Evolutionary conservation across 2,329 filamentous ascomycete genomes (phyloP), one percentile per base, ranked within the genome.

Genomic region (Nemania diffusa): DNA sequence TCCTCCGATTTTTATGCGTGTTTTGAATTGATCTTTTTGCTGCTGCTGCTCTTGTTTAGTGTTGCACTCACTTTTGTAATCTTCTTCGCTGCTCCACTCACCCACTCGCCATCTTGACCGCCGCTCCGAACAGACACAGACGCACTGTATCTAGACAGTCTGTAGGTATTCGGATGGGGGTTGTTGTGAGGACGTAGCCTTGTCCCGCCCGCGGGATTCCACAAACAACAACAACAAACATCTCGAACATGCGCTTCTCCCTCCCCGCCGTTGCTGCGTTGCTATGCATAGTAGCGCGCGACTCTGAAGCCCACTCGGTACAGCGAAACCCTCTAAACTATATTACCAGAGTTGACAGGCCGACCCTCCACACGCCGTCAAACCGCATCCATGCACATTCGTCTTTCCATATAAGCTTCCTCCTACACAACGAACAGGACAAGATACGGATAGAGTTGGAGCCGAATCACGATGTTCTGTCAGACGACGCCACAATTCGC

Each of bases 391-490:
- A 96, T 76, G 90, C 94, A 56, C 84, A 92, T 64, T 95, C 94
- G 15, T 83, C 88, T 24, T 99, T 99, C 79, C 92, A 97, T 74
- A 83, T 99, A 69, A 90, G 88, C 32, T 97, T 99, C 78, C 84
- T 88, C 64, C 82, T 97, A 40, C 89, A 92, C 75, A 83, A 87
- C 67, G 84, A 87, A 60, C 82, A 86, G 67, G 87, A 94, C 70
- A 87, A 89, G 72, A 84, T 98, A 74, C 92, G 93, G 71, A 86
- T 99, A 59, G 86, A 88, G 62, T 86, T 99, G 56, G 90, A 96
- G 77, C 96, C 96, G 3, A 98, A 98, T 78, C 89, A 97, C 81
- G 93, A 98, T 80, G 90, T 98, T 65, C 84, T 99, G 52, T 87
- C 91, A 62, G 87, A 93, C 17, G 90, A 91, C 73, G 91, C 94